Evolutionary conservation across 2,329 filamentous ascomycete genomes (phyloP), one percentile per base, ranked within the genome.

Genomic region (Talaromyces sp.): DNA sequence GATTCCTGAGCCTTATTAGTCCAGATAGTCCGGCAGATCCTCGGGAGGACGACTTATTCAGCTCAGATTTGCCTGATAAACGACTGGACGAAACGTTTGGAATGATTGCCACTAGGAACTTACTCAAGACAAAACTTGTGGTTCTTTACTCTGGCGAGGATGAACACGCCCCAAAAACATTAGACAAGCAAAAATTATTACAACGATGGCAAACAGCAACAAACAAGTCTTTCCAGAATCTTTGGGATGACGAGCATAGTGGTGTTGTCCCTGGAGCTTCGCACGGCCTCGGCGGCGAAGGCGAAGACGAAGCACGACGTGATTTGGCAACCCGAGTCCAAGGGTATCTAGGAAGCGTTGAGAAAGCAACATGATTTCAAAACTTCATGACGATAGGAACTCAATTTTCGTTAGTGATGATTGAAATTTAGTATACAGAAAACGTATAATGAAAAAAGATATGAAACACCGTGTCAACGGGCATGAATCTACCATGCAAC

Each of bases 31-130:
- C 84, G 0, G 77, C 80, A 54, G 75, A 79, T 57, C 81, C 86
- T 5, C 89, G 88, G 9, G 89, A 90, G 62, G 93, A 97, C 72
- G 93, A 96, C 72, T 91, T 90, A 70, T 96, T 96, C 77, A 93
- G 89, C n/a, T 87, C 86, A 2, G 90, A 95, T 70, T 77, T 95
- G n/a, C 74, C 79, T 0, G 82, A 85, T 50, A 79, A 84, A 34
- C 79, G 81, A 18, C 78, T 92, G 6, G 70, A 75, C 28, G 72
- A 72, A 14, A 88, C 88, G n/a, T 96, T 94, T 83, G 83, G 87
- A 3, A 78, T 69, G 65, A 73, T 82, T 42, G 67, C 70, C 1
- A 57, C 70, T 23, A 65, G 70, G 14, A 77, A 76, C 0, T 57
- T 80, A 18, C 54, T 81, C 59, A 72, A 68, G 61, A 69, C 70